phyloP scores from a whole-genome alignment of 2,329 filamentous ascomycete species.

The Ampelomyces quisqualis region DNA sequence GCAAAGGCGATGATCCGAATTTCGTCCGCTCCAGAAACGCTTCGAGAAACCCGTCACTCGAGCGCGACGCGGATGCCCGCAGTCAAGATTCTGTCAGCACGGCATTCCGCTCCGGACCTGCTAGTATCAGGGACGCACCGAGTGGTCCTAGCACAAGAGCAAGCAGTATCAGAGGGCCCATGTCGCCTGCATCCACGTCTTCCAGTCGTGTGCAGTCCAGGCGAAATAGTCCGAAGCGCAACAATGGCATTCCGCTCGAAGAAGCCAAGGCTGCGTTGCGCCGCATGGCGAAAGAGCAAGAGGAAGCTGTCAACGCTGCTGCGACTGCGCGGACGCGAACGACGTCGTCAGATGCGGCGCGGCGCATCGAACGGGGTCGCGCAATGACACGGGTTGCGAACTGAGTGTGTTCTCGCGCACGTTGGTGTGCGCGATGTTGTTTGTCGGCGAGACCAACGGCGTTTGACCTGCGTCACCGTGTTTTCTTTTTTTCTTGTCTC shows the following conservation, averaged over 20 bases:
- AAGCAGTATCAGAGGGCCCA: constrained; percentile 29
- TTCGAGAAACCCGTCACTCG: constrained; percentile 27
- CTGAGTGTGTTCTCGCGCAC: constrained; percentile 1
- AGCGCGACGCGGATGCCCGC: constrained; percentile 18
- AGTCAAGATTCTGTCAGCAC: constrained; percentile 38
- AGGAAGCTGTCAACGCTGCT: constrained; percentile 23
- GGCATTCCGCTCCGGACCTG: constrained; percentile 25
- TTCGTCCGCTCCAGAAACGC: constrained; percentile 29
- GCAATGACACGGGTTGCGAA: constrained; percentile 15
- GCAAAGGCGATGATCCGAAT: constrained; percentile 42
- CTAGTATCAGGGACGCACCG: constrained; percentile 27
- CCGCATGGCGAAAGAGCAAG: constrained; percentile 31
- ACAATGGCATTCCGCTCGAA: constrained; percentile 32
- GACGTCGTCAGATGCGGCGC: constrained; percentile 13
- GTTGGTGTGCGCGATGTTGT: not conserved
- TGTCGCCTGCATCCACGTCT: constrained; percentile 22
- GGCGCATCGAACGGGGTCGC: constrained; percentile 24
- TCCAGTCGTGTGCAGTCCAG: constrained; percentile 28
- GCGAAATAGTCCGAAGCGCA: constrained; percentile 30
- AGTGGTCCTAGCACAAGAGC: constrained; percentile 31
- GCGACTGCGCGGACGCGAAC: constrained; percentile 8
- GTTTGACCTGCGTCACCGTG: not conserved
- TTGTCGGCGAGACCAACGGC: not conserved
- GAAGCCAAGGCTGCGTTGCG: constrained; percentile 31
- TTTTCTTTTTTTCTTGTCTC: not conserved